A percentile compares a stretch with the other conserved stretches of the same genome.
Evolutionary conservation across 106 monocot species (phyloP).

Genomic region (Dioscorea alata): DNA sequence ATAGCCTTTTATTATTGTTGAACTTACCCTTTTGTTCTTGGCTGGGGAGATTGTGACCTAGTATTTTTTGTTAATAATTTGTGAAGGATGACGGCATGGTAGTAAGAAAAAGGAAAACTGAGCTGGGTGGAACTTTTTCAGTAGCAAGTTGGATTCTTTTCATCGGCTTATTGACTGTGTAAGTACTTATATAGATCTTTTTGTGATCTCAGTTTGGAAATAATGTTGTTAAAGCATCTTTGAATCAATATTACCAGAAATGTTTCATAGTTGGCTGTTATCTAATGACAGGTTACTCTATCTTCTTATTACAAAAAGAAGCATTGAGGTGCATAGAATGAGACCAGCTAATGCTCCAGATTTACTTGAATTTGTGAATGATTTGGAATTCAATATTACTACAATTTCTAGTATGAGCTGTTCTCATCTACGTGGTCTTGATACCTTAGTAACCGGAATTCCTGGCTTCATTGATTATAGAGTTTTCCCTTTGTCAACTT

Average conservation of each 20-base stretch:
- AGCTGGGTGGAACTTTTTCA: conserved; percentile 91
- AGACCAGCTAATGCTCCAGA: conserved; percentile 75
- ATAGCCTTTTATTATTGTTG: no score
- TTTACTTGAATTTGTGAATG: conserved; percentile 66
- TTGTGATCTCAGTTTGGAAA: not conserved
- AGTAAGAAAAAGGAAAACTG: conserved; percentile 80
- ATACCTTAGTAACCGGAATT: conserved; percentile 40
- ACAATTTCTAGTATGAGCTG: conserved; percentile 88
- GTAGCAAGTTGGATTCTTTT: conserved; percentile 86
- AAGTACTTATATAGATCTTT: conserved; percentile 23
- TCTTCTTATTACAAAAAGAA: conserved; percentile 66
- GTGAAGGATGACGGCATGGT: conserved; percentile 66
- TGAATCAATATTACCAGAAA: not conserved
- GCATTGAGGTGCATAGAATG: conserved; percentile 67
- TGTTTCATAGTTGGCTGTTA: not conserved
- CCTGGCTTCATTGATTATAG: conserved; percentile 72
- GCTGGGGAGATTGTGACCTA: no score
- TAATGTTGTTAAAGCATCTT: no score
- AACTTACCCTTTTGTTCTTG: no score
- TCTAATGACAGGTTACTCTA: conserved; percentile 64
- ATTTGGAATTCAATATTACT: conserved; percentile 90
- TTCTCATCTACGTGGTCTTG: conserved; percentile 57
- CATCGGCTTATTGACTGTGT: conserved; percentile 81
- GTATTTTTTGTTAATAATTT: not conserved
- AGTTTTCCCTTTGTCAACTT: conserved; percentile 41